Evolutionary conservation across 768 basidiomycete species (phyloP).

Genomic region (Exidia glandulosa): DNA sequence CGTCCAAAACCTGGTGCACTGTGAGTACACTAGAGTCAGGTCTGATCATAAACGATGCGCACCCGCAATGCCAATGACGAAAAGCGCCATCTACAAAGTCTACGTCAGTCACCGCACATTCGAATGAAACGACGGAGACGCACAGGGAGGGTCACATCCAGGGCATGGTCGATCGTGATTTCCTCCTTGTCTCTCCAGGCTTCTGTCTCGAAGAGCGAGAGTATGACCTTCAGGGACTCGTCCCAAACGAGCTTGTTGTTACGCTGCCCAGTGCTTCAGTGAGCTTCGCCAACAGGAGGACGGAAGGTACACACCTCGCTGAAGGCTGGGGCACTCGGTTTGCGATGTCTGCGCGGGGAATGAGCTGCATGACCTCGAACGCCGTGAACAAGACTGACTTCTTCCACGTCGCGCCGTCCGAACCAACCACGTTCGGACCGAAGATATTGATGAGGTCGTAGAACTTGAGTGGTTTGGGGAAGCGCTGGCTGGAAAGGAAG

Average conservation of each 20-base stretch:
- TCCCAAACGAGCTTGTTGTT: slow-evolving; percentile 39
- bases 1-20: too few relatives aligned
- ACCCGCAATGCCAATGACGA: background rate
- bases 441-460: background rate
- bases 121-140: slow-evolving; percentile 8
- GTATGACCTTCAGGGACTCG: slow-evolving; percentile 30
- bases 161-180: slow-evolving; percentile 32
- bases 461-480: background rate
- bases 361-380: background rate
- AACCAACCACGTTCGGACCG: background rate
- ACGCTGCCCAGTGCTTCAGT: slow-evolving; percentile 6
- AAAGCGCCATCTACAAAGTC: background rate
- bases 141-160: slow-evolving; percentile 46
- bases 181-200: slow-evolving; percentile 34
- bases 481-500: background rate
- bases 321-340: background rate
- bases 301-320: background rate
- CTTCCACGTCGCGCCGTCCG: background rate
- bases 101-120: background rate
- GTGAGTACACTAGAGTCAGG: too few relatives aligned
- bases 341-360: background rate
- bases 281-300: background rate
- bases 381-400: background rate
- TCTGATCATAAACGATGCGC: too few relatives aligned
- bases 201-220: slow-evolving; percentile 30